Evolutionary conservation across 192 early-diverging fungal genomes (phyloP), one percentile per base, ranked within the genome.

Genomic region (Coemansia sp.): DNA sequence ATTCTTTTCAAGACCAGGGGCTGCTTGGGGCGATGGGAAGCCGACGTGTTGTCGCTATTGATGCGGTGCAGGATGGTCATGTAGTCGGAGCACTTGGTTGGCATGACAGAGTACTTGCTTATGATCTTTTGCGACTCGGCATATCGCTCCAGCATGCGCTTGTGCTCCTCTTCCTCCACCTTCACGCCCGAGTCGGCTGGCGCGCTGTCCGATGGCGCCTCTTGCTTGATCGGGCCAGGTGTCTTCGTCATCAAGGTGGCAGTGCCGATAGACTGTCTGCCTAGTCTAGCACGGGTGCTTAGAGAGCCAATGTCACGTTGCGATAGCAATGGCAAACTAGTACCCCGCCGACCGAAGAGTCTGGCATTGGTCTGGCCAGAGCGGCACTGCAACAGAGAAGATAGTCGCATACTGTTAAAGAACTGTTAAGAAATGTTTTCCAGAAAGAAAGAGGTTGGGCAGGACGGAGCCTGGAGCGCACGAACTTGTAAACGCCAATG

Each of bases 1-100:
- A 92, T 89, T 57, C 68, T 81, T 69, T 85, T 89, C 26, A 83
- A 64, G 5, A 86, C 83, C 35, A 88, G 64, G 1, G 76, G 79
- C 68, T 73, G 65, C 52, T 68, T 69, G 18, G 62, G 62, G 18
- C 76, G 78, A 28, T 62, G 68, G 2, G 62, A 48, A 18, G 60
- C 75, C 2, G 65, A 64, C 12, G 64, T 34, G 36, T 77, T 83
- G 18, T 74, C 80, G 55, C 66, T 70, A 21, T 61, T 69, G 45
- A 83, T 72, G 35, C 75, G 75, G 69, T 77, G 74, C 45, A 83
- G 45, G 28, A 83, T 66, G 20, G 69, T 36, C 74, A 83, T 74
- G 57, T 77, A 83, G 64, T 83, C 80, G 11, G 80, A 70, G 57
- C 68, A 48, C 55, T 77, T 77, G 11, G 68, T 69, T 0, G 80